phyloP scores from a whole-genome alignment of 805 yeast genomes.

The Saccharomycopsis malanga region DNA sequence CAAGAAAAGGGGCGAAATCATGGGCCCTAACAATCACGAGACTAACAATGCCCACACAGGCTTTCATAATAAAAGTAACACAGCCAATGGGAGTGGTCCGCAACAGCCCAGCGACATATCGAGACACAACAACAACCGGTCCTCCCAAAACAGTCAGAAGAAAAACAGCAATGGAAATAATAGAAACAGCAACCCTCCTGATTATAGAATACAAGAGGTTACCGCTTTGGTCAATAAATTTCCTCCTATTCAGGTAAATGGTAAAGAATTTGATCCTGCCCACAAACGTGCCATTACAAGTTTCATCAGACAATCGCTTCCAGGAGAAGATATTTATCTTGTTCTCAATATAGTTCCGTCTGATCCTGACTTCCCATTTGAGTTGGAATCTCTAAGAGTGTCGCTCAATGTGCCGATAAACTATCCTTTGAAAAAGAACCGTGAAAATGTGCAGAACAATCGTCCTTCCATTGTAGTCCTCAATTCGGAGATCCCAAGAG shows the following conservation, averaged over 20 bases:
- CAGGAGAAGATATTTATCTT: conserved; percentile 30
- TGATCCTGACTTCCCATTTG: conserved; percentile 71
- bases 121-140: not conserved
- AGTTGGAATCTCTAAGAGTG: conserved; percentile 45
- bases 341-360: conserved; percentile 46
- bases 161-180: not conserved
- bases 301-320: conserved; percentile 1
- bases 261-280: conserved; percentile 1
- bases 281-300: conserved; percentile 4
- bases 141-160: not conserved
- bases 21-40: too few species aligned
- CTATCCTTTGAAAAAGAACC: conserved; percentile 38
- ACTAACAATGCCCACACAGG: too few species aligned
- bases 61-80: too few species aligned
- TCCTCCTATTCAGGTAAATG: conserved; percentile 12
- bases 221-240: conserved; percentile 6
- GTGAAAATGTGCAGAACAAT: conserved; percentile 20
- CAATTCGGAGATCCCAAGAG: conserved; percentile 64
- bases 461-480: conserved; percentile 49
- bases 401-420: conserved; percentile 46
- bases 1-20: too few species aligned
- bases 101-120: not conserved
- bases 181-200: not conserved
- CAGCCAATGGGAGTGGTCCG: too few species aligned
- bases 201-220: conserved; percentile 5